Conservation (phyloP, 2,329 filamentous ascomycete species). For the Colletotrichum zoysiae region DNA sequence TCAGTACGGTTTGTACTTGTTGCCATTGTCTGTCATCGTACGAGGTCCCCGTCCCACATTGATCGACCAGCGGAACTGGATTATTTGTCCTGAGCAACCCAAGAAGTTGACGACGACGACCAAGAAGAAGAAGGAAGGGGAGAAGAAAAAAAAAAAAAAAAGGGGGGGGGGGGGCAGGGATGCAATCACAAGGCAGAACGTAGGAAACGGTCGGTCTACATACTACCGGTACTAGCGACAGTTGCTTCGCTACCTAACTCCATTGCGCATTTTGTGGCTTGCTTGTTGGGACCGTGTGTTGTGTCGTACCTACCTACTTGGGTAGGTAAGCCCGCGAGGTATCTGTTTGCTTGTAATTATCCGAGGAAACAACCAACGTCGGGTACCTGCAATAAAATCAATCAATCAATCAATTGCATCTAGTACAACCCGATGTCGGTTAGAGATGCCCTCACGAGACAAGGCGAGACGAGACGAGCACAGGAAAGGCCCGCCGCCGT, state of each 20-base stretch:
- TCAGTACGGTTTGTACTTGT: not conserved
- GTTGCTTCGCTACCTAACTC: conserved; percentile 5
- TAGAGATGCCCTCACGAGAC: not conserved
- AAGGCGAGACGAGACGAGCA: too few relatives aligned
- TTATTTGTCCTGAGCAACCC: not conserved
- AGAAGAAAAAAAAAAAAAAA: not conserved
- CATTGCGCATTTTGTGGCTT: conserved; percentile 25
- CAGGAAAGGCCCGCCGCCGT: not conserved
- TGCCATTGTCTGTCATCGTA: not conserved
- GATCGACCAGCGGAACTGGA: not conserved
- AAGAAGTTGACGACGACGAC: not conserved
- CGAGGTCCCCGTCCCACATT: not conserved
- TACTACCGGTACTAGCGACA: not conserved
- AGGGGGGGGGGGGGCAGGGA: not conserved
- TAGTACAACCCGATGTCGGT: not conserved
- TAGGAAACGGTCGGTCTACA: conserved; percentile 16
- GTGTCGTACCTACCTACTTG: too few relatives aligned
- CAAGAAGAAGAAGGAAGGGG: too few relatives aligned
- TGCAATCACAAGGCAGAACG: not conserved
- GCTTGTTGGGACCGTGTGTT: conserved; percentile 6
- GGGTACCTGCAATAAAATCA: too few relatives aligned
- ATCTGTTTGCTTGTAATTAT: not conserved
- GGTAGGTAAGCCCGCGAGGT: too few relatives aligned
- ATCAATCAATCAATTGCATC: too few relatives aligned
- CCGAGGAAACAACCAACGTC: not conserved